Percentiles rank a stretch among this genome's conserved stretches.
Conservation (phyloP, 352 stramenopile species). For the Phytophthora multivora region DNA sequence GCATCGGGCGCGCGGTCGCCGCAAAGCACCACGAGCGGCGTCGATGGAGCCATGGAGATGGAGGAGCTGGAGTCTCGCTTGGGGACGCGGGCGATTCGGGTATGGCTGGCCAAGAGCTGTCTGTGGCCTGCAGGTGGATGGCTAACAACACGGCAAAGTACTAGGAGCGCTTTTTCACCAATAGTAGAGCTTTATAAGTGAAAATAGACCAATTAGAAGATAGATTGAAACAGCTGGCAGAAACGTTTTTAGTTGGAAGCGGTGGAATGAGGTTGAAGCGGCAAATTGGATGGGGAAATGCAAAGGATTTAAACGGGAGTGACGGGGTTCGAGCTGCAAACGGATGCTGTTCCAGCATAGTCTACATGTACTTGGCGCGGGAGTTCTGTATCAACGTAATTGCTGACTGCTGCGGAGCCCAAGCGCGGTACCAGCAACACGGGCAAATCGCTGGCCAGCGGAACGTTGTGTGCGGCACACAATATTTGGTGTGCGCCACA, state of each 20-base stretch:
- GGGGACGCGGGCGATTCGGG: conserved; percentile 22
- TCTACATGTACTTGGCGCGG: background rate
- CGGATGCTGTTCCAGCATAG: background rate
- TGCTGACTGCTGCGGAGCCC: background rate
- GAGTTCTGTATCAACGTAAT: background rate
- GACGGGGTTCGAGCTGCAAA: background rate
- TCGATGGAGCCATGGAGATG: conserved; percentile 31
- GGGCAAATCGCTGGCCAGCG: background rate
- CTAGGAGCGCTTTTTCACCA: background rate
- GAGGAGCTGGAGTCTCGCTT: background rate
- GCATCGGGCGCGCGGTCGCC: conserved; percentile 47
- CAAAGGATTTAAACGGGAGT: too few relatives aligned
- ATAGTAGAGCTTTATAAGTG: background rate
- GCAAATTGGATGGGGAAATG: too few relatives aligned
- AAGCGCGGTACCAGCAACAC: background rate
- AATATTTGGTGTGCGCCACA: conserved; percentile 3
- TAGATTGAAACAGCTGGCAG: background rate
- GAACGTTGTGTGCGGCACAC: background rate
- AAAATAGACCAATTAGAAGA: background rate
- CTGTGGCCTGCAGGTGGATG: conserved; percentile 3
- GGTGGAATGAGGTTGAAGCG: background rate
- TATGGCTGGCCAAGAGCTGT: conserved; percentile 22
- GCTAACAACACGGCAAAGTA: conserved; percentile 30
- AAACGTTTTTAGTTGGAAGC: background rate
- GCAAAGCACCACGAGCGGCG: conserved; percentile 76